These are phyloP conservation scores for Bryoerythrophyllum caledonicum DNA, from an alignment of 225 moss, liverwort and hornwort genomes.

Conservation along the genomic window DNA sequence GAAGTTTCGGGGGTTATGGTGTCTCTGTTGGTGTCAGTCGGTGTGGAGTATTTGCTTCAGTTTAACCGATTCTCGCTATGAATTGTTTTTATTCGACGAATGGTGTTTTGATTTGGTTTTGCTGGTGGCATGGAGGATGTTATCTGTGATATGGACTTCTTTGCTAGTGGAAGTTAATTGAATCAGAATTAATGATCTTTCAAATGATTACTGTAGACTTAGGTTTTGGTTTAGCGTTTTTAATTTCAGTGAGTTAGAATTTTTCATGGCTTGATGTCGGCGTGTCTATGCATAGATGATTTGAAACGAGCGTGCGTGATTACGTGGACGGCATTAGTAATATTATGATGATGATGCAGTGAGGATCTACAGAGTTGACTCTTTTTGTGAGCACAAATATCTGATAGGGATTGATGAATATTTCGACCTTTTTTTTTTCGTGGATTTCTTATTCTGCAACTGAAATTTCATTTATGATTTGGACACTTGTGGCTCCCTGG, in stretches of 20 bases:
- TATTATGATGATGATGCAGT: not conserved
- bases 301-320: not conserved
- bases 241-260: not conserved
- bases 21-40: not conserved
- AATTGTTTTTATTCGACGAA: not conserved
- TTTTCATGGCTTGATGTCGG: not conserved
- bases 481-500: not conserved
- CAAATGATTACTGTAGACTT: not conserved
- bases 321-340: not conserved
- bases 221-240: conserved; percentile 11
- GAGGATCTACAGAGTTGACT: not conserved
- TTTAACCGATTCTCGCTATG: not conserved
- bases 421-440: not conserved
- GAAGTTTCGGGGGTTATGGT: not conserved
- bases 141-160: not conserved
- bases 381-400: not conserved
- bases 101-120: not conserved
- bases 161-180: not conserved
- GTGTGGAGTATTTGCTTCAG: not conserved
- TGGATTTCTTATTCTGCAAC: not conserved
- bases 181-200: not conserved
- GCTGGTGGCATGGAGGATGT: not conserved
- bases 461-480: not conserved
- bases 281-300: not conserved
- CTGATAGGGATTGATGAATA: not conserved